Evolutionary conservation across 768 basidiomycete genomes (phyloP), one percentile per base, ranked within the genome.

Genomic region (Mycena filopes): DNA sequence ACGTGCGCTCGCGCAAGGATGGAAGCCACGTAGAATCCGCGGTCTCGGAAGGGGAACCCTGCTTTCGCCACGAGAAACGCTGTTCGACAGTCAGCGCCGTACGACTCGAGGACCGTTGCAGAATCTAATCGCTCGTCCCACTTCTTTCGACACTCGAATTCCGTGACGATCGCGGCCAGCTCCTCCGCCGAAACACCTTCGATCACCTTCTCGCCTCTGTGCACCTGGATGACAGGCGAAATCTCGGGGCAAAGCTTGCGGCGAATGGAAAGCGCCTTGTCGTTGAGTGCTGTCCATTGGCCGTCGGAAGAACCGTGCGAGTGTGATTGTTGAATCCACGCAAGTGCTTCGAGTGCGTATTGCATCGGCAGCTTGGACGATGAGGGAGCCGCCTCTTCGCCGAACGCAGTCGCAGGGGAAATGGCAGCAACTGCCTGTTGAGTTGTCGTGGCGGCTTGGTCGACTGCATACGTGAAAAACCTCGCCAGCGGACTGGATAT

Each of bases 181-280:
- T 99, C 97, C 73, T 98, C 96, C 1, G 96, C 96, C 1, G 95
- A 93, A 13, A 96, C 87, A 4, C 96, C 95, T 74, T 98, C 93
- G 53, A 99, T 90, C 65, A 98, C 94, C 77, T 94, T 93, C 73
- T 91, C 89, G 0, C 93, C 95, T 70, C 89, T 91, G 76, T 95
- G 91, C 4, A 99, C 88, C 0, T 95, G 94, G 33, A 96, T 87
- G 55, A 87, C 81, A 1, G 91, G 83, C 7, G 95, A 97, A 8
- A 97, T 85, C 57, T 91, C 89, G 0, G 92, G 84, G 9, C 87
- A 85, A n/a, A 89, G 76, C 72, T 91, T 92, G 72, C 90, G 89
- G 66, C 93, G 87, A 18, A 97, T 84, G 4, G 89, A 81, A 36
- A 96, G 77, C 8, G 89, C 93, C 68, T 92, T 92, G 61, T 94